These are phyloP conservation scores for Leccinum angustisporum DNA, from an alignment of 1,284 basidiomycete species.

Conservation along the genomic window DNA sequence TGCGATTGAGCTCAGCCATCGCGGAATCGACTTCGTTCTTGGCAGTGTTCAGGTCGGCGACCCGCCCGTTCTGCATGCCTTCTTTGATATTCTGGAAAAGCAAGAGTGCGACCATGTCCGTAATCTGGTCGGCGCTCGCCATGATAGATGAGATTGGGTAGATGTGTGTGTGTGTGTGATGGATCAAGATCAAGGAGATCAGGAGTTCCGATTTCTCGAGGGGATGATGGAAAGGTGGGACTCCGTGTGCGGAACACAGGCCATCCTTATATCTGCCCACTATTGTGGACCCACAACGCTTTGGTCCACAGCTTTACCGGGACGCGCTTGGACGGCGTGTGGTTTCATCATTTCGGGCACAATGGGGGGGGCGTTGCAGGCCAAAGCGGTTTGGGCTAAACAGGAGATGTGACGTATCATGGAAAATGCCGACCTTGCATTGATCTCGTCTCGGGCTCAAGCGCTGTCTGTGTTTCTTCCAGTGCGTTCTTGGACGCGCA, in stretches of 20 bases:
- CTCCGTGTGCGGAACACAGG: conserved; percentile 6
- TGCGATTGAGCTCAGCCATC: conserved; percentile 10
- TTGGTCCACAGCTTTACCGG: conserved; percentile 5
- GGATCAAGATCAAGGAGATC: not conserved
- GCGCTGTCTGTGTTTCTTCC: not conserved
- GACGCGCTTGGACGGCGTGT: conserved; percentile 18
- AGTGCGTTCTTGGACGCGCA: no score
- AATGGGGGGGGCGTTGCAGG: not conserved
- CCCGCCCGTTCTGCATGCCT: conserved; percentile 14
- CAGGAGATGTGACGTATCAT: not conserved
- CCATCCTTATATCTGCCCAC: conserved; percentile 16
- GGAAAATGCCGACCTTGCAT: conserved; percentile 21
- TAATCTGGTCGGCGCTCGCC: conserved; percentile 1
- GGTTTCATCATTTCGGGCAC: not conserved
- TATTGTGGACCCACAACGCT: conserved; percentile 2
- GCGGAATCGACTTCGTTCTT: conserved; percentile 19
- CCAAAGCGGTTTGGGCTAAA: not conserved
- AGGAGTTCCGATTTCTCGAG: not conserved
- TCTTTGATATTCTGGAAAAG: conserved; percentile 18
- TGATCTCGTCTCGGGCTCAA: conserved; percentile 17
- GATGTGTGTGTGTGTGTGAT: not conserved
- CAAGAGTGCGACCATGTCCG: conserved; percentile 6
- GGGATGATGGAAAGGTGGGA: not conserved
- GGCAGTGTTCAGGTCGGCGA: conserved; percentile 8
- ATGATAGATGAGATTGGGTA: conserved; percentile 8